Base-by-base conservation (phyloP, 1,139 yeast genomes). In the Lodderomyces margitis region DNA sequence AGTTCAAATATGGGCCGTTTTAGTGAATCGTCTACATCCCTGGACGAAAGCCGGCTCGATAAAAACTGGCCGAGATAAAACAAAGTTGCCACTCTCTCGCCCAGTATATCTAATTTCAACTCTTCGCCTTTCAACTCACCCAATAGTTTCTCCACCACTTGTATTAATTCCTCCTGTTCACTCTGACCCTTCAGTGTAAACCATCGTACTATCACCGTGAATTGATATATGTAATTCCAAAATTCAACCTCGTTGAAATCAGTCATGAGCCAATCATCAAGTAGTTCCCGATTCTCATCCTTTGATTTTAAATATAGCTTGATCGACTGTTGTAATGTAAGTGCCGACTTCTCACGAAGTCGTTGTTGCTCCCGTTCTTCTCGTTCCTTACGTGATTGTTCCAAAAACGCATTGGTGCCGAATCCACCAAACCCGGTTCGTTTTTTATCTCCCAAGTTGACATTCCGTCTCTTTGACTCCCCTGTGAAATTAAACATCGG, bases 371-470 rank as follows among this genome's bases (percentile, higher is more conserved):
- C 89, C 45, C 97, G 70, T 45, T 74, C 75, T 46, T 72, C 75
- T 27, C 98, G 70, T 48, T 87, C 91, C 33, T 65, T 64, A 50
- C 79, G 78, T 4, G 95, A 81, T 47, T 75, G 78, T 47, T 76
- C 78, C 16, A 91, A 63, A 45, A 59, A 57, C 49, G 56, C 42
- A 11, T 43, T 27, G 45, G 32, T 15, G 19, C 32, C 32, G 19
- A 28, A 28, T 28, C 32, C 30, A 59, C 55, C 41, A 28, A 32
- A 40, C 38, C 56, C 50, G 8, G 38, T 19, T 38, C 62, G 57
- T 17, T 68, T 61, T 34, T 65, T 54, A 44, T 85, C 85, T 3
- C 96, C 94, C 37, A 89, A 68, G 57, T 91, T 89, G 49, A 91
- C 83, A 32, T 74, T 77, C 44, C 96, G 68, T 49, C 78, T 75